phyloP scores from a whole-genome alignment of 2,329 filamentous ascomycete genomes.

The Pleomassaria siparia region DNA sequence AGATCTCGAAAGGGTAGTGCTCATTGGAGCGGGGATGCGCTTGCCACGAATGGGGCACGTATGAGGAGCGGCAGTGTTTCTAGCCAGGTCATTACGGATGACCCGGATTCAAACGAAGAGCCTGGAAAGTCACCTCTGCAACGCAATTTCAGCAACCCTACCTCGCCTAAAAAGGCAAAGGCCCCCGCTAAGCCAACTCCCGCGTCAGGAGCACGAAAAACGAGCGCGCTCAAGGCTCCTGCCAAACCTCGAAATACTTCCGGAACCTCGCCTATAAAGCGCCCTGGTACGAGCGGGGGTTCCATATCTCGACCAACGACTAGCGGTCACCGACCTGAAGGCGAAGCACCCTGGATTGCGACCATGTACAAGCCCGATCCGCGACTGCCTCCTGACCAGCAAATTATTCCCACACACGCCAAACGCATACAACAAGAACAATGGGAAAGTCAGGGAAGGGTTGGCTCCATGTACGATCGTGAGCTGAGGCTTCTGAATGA shows the following conservation, averaged over 20 bases:
- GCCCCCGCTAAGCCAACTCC: conserved; percentile 41
- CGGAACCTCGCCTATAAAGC: conserved; percentile 48
- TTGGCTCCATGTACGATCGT: conserved; percentile 81
- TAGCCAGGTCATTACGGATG: conserved; percentile 57
- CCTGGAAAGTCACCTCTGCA: conserved; percentile 20
- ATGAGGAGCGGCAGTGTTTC: conserved; percentile 69
- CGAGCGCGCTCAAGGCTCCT: conserved; percentile 31
- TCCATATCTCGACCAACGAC: conserved; percentile 55
- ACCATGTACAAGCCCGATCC: conserved; percentile 96
- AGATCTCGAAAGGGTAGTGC: conserved; percentile 60
- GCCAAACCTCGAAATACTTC: conserved; percentile 41
- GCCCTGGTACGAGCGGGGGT: conserved; percentile 65
- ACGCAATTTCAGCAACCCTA: conserved; percentile 29
- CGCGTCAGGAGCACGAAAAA: conserved; percentile 36
- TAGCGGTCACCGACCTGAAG: conserved; percentile 79
- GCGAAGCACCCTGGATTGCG: conserved; percentile 93
- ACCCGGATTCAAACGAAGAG: conserved; percentile 38
- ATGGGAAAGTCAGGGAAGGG: conserved; percentile 90
- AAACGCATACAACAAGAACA: conserved; percentile 89
- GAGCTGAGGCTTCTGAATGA: conserved; percentile 83
- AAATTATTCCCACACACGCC: conserved; percentile 91
- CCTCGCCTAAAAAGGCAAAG: conserved; percentile 45
- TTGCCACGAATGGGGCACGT: conserved; percentile 63
- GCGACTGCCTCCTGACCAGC: conserved; percentile 88
- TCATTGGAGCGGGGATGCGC: conserved; percentile 60